These are phyloP conservation scores for Psilocybe cyanescens DNA, from an alignment of 768 basidiomycete genomes.

Conservation along the genomic window DNA sequence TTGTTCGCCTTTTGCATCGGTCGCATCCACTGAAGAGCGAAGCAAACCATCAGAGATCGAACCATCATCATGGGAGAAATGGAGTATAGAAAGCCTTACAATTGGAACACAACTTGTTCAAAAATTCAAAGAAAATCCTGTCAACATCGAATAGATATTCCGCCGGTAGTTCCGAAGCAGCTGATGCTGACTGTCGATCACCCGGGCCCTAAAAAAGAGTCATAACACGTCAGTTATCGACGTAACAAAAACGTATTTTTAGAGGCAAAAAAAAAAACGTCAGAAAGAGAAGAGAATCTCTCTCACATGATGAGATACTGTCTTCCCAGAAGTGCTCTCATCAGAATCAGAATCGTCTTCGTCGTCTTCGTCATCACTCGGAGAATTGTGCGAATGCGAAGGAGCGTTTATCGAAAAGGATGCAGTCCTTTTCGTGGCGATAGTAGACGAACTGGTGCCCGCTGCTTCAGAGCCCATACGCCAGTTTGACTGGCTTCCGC, in stretches of 20 bases:
- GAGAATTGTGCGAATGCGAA: constrained; percentile 41
- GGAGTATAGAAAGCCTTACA: constrained; percentile 52
- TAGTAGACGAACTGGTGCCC: neutral
- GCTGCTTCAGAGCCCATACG: constrained; percentile 21
- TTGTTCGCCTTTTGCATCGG: constrained; percentile 93
- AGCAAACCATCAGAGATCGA: constrained; percentile 9
- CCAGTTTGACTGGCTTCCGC: constrained; percentile 25
- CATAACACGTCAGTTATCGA: neutral
- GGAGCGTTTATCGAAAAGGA: constrained; percentile 31
- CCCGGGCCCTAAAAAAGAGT: constrained; percentile 28
- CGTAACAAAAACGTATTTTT: constrained; percentile 3
- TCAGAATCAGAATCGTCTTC: constrained; percentile 50
- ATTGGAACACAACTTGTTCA: constrained; percentile 89
- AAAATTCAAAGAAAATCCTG: constrained; percentile 87
- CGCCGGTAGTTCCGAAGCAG: constrained; percentile 63
- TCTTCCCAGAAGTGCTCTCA: constrained; percentile 30
- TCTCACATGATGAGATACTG: constrained; percentile 25
- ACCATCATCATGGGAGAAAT: constrained; percentile 13
- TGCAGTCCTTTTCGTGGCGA: constrained; percentile 16
- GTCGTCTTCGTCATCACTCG: constrained; percentile 53
- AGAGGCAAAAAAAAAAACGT: constrained; percentile 3
- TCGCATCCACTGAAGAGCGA: constrained; percentile 74
- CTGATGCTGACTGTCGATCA: constrained; percentile 33
- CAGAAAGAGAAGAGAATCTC: neutral
- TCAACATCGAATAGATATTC: constrained; percentile 87